Conservation (phyloP, 2,329 filamentous ascomycete species). For the Xylaria sp. region DNA sequence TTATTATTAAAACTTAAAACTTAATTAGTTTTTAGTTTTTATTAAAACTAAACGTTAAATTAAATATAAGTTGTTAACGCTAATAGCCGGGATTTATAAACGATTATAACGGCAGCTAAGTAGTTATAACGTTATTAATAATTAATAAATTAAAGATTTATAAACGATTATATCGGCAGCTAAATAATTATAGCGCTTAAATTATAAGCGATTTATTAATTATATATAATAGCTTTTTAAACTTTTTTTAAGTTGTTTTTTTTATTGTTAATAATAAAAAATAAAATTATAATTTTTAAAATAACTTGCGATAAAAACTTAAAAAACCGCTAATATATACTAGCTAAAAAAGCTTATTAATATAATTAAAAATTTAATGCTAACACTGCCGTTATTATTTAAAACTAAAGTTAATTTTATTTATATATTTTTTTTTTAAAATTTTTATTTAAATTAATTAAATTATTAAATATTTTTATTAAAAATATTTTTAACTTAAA, state of each 20-base stretch:
- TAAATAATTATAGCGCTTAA: not conserved
- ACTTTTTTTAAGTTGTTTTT: no score
- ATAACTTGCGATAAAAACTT: conserved; percentile 6
- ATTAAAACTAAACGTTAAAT: no score
- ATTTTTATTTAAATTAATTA: conserved; percentile 8
- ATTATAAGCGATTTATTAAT: no score
- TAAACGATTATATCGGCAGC: not conserved
- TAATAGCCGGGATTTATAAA: not conserved
- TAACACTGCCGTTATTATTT: conserved; percentile 4
- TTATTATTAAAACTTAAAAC: no score
- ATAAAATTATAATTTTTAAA: not conserved
- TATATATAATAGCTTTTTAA: no score
- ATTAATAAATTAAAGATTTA: no score
- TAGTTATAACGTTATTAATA: no score
- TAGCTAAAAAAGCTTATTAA: conserved; percentile 13
- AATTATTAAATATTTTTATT: conserved; percentile 1
- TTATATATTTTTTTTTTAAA: conserved; percentile 17
- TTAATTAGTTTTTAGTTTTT: no score
- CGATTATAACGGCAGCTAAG: no score
- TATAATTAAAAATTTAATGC: conserved; percentile 6
- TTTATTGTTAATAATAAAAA: not conserved
- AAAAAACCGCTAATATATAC: conserved; percentile 1
- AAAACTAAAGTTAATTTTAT: conserved; percentile 8
- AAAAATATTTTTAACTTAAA: conserved; percentile 11
- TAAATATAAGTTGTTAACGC: no score